Evolutionary conservation across 2,329 filamentous ascomycete genomes (phyloP).

Genomic region (Fusarium transvaalense): DNA sequence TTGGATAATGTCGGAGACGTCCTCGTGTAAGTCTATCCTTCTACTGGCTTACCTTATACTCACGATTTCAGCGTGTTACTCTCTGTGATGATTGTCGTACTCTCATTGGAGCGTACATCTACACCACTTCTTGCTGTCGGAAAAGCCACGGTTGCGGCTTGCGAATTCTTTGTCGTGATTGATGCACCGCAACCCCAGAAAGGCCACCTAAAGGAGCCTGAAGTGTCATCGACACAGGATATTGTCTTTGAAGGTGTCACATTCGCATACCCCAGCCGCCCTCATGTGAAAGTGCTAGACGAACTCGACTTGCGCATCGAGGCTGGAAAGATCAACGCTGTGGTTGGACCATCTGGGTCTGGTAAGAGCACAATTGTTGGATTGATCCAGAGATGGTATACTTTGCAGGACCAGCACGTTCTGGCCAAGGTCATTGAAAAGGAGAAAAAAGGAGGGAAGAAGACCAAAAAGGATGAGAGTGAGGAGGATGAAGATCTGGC

Average conservation of each 20-base stretch:
- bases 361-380: conserved; percentile 82
- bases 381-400: conserved; percentile 79
- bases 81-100: conserved; percentile 69
- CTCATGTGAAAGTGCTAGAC: conserved; percentile 73
- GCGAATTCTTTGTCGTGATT: conserved; percentile 69
- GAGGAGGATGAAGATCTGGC: conserved; percentile 49
- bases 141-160: conserved; percentile 69
- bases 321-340: conserved; percentile 76
- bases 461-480: conserved; percentile 55
- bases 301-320: conserved; percentile 69
- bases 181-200: conserved; percentile 59
- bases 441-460: conserved; percentile 60
- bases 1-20: conserved; percentile 66
- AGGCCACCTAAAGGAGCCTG: conserved; percentile 54
- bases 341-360: conserved; percentile 78
- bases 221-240: conserved; percentile 56
- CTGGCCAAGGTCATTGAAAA: conserved; percentile 64
- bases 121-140: conserved; percentile 69
- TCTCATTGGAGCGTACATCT: conserved; percentile 68
- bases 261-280: conserved; percentile 79
- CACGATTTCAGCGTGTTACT: conserved; percentile 59
- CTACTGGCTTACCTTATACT: neutral
- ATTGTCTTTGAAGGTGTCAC: conserved; percentile 70
- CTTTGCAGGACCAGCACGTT: conserved; percentile 65
- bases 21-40: conserved; percentile 61